phyloP scores from a whole-genome alignment of 345 rosid species.

The Eucalyptus marginata region DNA sequence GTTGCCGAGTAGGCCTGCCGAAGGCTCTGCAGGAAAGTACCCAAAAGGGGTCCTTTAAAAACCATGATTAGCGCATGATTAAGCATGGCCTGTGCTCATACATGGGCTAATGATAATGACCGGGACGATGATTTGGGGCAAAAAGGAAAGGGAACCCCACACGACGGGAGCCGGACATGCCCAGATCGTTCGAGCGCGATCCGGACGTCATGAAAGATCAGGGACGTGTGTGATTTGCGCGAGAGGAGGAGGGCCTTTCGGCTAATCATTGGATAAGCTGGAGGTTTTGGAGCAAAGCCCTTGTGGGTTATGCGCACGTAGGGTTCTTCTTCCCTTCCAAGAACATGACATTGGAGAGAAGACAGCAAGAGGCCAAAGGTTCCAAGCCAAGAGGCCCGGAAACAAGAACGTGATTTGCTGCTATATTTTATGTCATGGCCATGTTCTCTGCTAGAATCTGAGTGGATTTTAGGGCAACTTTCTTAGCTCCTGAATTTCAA shows the following conservation, averaged over 20 bases:
- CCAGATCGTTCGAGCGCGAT: not conserved
- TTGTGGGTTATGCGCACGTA: not conserved
- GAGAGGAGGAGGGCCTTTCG: not conserved
- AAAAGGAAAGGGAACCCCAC: not conserved
- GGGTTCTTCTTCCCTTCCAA: not conserved
- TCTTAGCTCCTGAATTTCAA: not conserved
- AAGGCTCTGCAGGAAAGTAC: not conserved
- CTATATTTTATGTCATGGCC: not conserved
- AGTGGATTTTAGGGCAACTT: not conserved
- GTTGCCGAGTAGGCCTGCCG: not conserved
- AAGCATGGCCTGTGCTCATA: not conserved
- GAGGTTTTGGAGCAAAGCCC: not conserved
- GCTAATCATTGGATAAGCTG: constrained; percentile 24
- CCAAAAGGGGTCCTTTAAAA: not conserved
- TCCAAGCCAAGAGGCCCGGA: not conserved
- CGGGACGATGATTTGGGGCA: not conserved
- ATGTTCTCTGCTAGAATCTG: not conserved
- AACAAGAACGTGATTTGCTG: not conserved
- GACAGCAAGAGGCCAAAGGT: constrained; percentile 6
- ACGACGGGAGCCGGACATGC: not conserved
- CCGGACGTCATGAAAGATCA: not conserved
- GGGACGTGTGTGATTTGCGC: not conserved
- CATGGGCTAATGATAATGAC: not conserved
- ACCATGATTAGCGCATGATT: not conserved
- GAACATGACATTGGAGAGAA: not conserved